Conservation (phyloP, 441 rosid species). For the Gossypium trilobum region DNA sequence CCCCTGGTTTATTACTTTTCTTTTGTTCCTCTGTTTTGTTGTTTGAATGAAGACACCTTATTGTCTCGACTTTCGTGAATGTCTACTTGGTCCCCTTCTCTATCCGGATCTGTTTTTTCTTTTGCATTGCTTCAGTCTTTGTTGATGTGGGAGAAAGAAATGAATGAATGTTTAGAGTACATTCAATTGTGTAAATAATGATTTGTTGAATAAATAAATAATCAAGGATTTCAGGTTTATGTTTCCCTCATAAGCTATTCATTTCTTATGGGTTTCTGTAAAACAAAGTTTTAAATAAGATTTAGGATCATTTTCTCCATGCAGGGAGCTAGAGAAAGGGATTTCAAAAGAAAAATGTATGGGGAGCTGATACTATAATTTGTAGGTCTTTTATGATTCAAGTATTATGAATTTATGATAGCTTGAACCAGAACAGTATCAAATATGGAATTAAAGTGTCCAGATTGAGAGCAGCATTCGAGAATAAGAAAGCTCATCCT, state of each 20-base stretch:
- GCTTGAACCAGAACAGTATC: not conserved
- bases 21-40: not conserved
- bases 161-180: not conserved
- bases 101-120: not conserved
- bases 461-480: not conserved
- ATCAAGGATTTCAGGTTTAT: not conserved
- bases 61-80: not conserved
- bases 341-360: not conserved
- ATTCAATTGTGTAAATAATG: constrained; percentile 5
- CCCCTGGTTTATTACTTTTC: not conserved
- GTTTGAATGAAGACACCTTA: not conserved
- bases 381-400: not conserved
- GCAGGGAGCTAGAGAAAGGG: not conserved
- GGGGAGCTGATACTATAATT: not conserved
- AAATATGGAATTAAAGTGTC: not conserved
- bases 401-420: not conserved
- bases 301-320: not conserved
- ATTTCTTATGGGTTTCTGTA: not conserved
- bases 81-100: not conserved
- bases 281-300: not conserved
- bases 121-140: not conserved
- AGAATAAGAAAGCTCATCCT: not conserved
- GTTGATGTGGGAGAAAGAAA: not conserved
- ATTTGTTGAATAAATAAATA: not conserved
- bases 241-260: not conserved